Evolutionary conservation across 1,284 basidiomycete species (phyloP).

Genomic region (Taiwanofungus camphoratus): DNA sequence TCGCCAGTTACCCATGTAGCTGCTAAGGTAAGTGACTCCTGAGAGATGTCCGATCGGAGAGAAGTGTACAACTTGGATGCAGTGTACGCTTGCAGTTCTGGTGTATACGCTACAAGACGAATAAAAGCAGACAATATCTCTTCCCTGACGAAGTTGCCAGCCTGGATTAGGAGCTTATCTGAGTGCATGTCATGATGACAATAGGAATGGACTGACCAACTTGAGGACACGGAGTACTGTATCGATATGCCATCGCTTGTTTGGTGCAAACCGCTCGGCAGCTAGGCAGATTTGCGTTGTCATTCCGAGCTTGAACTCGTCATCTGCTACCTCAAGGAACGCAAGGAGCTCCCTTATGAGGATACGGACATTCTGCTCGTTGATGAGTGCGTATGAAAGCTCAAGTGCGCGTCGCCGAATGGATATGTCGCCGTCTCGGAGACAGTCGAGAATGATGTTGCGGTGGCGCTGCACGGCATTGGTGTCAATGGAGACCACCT

Average conservation of each 20-base stretch:
- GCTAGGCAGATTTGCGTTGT: constrained; percentile 97
- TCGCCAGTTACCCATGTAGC: constrained; percentile 97
- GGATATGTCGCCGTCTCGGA: constrained; percentile 98
- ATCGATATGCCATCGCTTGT: constrained; percentile 99
- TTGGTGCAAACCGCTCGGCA: constrained; percentile 95
- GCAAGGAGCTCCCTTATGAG: constrained; percentile 90
- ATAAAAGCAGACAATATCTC: constrained; percentile 96
- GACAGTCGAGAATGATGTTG: constrained; percentile 96
- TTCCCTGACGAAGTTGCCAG: constrained; percentile 98
- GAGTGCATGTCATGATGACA: background rate
- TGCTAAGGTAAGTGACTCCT: constrained; percentile 91
- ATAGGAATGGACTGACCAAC: constrained; percentile 50
- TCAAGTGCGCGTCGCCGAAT: constrained; percentile 96
- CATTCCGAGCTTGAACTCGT: constrained; percentile 97
- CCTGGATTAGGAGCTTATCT: constrained; percentile 38
- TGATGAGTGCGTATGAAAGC: constrained; percentile 95
- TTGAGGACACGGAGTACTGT: constrained; percentile 92
- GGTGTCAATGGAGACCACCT: constrained; percentile 97
- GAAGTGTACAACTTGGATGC: constrained; percentile 90
- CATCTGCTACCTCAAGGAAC: constrained; percentile 97
- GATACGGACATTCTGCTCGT: constrained; percentile 91
- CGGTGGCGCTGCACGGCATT: constrained; percentile 98
- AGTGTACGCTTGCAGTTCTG: constrained; percentile 95
- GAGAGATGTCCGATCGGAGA: constrained; percentile 88
- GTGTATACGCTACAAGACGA: constrained; percentile 93